Conservation (phyloP, 805 yeast species). For the Allodekkera sacchari region DNA sequence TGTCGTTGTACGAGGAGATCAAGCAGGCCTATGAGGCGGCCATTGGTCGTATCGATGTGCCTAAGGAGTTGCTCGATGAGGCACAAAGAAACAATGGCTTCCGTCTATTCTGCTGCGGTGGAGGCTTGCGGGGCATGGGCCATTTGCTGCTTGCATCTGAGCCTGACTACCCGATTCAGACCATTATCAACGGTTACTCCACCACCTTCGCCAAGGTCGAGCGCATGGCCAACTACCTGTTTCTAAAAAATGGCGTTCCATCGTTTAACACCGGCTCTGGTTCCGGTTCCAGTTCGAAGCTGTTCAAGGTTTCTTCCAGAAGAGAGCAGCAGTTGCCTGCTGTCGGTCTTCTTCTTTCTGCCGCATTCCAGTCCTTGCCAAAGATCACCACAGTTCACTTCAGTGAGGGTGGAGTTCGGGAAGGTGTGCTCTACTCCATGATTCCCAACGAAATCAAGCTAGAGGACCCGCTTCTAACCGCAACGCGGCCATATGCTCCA, state of each 20-base stretch:
- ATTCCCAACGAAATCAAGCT: conserved; percentile 48
- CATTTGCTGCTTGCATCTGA: conserved; percentile 43
- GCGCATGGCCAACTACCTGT: conserved; percentile 40
- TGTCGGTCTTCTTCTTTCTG: conserved; percentile 53
- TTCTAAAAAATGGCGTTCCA: conserved; percentile 42
- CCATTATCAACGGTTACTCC: conserved; percentile 63
- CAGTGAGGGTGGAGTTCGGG: conserved; percentile 72
- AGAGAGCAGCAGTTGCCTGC: conserved; percentile 64
- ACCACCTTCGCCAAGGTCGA: conserved; percentile 45
- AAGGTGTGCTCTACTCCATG: conserved; percentile 61
- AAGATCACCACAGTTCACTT: conserved; percentile 54
- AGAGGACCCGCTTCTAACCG: conserved; percentile 63
- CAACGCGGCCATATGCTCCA: conserved; percentile 68
- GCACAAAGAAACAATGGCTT: conserved; percentile 53
- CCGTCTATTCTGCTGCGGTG: conserved; percentile 61
- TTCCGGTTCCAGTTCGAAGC: conserved; percentile 9
- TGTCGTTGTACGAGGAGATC: conserved; percentile 44
- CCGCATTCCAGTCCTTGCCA: conserved; percentile 56
- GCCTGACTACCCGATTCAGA: conserved; percentile 57
- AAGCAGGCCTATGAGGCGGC: conserved; percentile 42
- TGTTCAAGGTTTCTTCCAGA: conserved; percentile 60
- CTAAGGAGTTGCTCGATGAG: conserved; percentile 38
- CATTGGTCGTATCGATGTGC: conserved; percentile 41
- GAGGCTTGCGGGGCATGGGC: conserved; percentile 67
- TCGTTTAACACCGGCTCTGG: background rate